Conservation (phyloP, 495 filamentous ascomycete genomes). For the Pseudoneurospora amorphoporcata region DNA sequence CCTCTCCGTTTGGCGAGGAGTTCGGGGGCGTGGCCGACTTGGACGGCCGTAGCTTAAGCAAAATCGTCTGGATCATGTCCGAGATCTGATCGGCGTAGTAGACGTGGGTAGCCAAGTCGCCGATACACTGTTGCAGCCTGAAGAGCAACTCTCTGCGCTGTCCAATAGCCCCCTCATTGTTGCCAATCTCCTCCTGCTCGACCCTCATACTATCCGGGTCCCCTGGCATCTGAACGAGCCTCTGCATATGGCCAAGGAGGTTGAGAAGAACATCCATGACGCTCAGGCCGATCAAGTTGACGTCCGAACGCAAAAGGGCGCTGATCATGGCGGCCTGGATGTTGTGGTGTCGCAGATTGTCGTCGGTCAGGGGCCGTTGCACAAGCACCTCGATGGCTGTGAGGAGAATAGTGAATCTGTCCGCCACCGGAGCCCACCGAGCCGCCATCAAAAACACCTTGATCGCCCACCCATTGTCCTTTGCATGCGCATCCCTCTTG, state of each 20-base stretch:
- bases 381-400: conserved; percentile 66
- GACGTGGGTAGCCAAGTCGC: conserved; percentile 78
- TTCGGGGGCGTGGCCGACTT: conserved; percentile 30
- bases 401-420: conserved; percentile 77
- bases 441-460: conserved; percentile 66
- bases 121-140: conserved; percentile 66
- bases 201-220: conserved; percentile 31
- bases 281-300: conserved; percentile 88
- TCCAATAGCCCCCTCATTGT: conserved; percentile 13
- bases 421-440: conserved; percentile 81
- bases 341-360: conserved; percentile 56
- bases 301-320: conserved; percentile 70
- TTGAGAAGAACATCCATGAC: conserved; percentile 85
- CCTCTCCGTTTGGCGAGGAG: conserved; percentile 25
- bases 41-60: conserved; percentile 62
- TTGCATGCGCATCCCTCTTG: conserved; percentile 20
- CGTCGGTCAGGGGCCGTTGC: conserved; percentile 51
- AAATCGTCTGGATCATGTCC: conserved; percentile 76
- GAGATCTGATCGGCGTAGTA: conserved; percentile 91
- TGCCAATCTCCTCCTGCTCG: conserved; percentile 17
- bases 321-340: conserved; percentile 64
- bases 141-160: conserved; percentile 46
- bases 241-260: conserved; percentile 67
- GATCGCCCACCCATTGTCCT: conserved; percentile 59
- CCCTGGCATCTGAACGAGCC: conserved; percentile 56